phyloP scores from a whole-genome alignment of 2,329 filamentous ascomycete species.

The Coleophoma crateriformis region DNA sequence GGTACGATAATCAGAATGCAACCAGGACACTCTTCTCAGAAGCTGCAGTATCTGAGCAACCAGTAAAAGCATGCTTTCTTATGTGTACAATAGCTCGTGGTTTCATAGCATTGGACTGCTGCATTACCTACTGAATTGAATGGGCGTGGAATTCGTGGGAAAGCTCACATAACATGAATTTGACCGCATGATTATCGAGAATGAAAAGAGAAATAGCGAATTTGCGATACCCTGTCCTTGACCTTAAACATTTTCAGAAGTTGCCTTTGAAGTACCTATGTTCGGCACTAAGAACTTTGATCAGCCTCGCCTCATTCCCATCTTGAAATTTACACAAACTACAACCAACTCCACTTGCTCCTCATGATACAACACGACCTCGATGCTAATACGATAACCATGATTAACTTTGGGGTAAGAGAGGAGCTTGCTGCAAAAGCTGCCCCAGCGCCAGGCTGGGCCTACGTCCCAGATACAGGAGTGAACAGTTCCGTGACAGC shows the following conservation, averaged over 20 bases:
- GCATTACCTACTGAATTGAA: not conserved
- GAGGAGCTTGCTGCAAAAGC: constrained; percentile 69
- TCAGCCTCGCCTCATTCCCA: not conserved
- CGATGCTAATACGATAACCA: constrained; percentile 21
- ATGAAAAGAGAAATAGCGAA: too few relatives aligned
- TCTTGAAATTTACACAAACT: not conserved
- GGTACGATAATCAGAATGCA: too few relatives aligned
- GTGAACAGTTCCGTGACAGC: constrained; percentile 49
- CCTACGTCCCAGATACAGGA: constrained; percentile 76
- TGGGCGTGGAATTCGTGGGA: too few relatives aligned
- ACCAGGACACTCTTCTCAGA: too few relatives aligned
- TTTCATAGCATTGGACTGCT: constrained; percentile 10
- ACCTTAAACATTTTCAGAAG: too few relatives aligned
- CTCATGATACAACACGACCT: not conserved
- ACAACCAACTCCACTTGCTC: not conserved
- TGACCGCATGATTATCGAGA: too few relatives aligned
- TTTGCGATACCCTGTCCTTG: too few relatives aligned
- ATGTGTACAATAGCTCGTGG: constrained; percentile 14
- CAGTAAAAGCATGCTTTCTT: not conserved
- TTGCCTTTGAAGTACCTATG: too few relatives aligned
- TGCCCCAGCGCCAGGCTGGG: constrained; percentile 77
- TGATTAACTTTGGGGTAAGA: constrained; percentile 73
- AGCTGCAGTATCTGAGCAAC: not conserved
- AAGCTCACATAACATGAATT: too few relatives aligned
- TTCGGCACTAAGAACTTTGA: too few relatives aligned